Evolutionary conservation across 306 rosid genomes (phyloP).

Genomic region (Prunus fruticosa): DNA sequence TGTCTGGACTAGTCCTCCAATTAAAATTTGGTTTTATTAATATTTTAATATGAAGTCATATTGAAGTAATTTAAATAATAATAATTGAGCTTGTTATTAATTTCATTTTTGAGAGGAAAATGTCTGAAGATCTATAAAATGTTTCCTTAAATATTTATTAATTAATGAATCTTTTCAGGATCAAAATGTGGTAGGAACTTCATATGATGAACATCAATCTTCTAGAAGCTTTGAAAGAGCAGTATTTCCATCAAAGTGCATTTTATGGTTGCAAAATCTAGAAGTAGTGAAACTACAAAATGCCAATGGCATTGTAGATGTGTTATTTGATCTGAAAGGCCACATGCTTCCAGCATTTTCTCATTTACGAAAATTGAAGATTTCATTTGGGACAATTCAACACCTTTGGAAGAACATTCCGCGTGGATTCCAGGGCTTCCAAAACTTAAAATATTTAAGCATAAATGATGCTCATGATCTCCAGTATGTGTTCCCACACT

Average conservation of each 20-base stretch:
- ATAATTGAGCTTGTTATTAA: too few relatives aligned
- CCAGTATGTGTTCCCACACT: neutral
- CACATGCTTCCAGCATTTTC: neutral
- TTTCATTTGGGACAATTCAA: neutral
- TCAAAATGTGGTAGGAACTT: too few relatives aligned
- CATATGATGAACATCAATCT: neutral
- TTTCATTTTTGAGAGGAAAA: too few relatives aligned
- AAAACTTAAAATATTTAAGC: neutral
- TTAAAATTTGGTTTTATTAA: too few relatives aligned
- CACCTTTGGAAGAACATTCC: neutral
- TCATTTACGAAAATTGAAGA: neutral
- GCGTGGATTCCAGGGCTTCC: neutral
- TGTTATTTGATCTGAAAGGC: neutral
- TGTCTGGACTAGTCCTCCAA: too few relatives aligned
- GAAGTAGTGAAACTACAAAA: fast-evolving
- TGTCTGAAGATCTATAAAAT: too few relatives aligned
- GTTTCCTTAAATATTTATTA: too few relatives aligned
- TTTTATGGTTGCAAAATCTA: neutral
- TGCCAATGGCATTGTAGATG: fast-evolving
- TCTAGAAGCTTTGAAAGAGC: neutral
- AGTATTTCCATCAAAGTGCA: neutral
- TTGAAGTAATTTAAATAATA: too few relatives aligned
- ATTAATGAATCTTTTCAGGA: neutral
- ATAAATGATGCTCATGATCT: fast-evolving
- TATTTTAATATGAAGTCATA: too few relatives aligned